These are phyloP conservation scores for Populus nigra DNA, from an alignment of 345 rosid genomes.

Conservation along the genomic window DNA sequence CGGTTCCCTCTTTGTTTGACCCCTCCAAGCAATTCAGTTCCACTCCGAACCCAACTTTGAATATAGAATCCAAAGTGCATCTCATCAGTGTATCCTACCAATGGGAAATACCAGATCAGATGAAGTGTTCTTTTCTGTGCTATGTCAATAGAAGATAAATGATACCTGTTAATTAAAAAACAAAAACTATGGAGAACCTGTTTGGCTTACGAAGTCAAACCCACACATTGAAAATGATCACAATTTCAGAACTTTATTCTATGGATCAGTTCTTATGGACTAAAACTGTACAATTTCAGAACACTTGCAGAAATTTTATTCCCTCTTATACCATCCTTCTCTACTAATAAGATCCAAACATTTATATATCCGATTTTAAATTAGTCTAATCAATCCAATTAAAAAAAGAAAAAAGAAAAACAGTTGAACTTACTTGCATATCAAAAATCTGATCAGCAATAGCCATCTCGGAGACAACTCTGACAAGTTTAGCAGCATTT, in stretches of 20 bases:
- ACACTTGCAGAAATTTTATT: too few relatives aligned
- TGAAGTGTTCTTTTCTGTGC: neutral
- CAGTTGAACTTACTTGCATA: conserved; percentile 48
- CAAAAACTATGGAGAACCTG: too few relatives aligned
- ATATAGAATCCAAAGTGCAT: conserved; percentile 63
- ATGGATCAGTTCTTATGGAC: too few relatives aligned
- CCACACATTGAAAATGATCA: too few relatives aligned
- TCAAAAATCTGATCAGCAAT: conserved; percentile 43
- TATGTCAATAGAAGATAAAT: neutral
- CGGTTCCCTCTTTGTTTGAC: conserved; percentile 41
- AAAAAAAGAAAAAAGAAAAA: neutral
- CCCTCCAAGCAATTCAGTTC: conserved; percentile 59
- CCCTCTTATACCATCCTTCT: too few relatives aligned
- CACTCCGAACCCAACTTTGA: conserved; percentile 80
- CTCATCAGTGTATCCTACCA: conserved; percentile 63
- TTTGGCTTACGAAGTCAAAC: too few relatives aligned
- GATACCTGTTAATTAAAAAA: neutral
- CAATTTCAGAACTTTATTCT: too few relatives aligned
- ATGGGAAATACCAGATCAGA: neutral
- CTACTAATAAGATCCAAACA: too few relatives aligned
- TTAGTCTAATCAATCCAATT: too few relatives aligned
- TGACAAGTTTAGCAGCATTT: conserved; percentile 49
- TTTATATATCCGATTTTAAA: too few relatives aligned
- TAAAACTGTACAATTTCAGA: too few relatives aligned
- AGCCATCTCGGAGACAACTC: conserved; percentile 30